Base-by-base conservation (phyloP, 306 rosid species). In the Prunus armeniaca region DNA sequence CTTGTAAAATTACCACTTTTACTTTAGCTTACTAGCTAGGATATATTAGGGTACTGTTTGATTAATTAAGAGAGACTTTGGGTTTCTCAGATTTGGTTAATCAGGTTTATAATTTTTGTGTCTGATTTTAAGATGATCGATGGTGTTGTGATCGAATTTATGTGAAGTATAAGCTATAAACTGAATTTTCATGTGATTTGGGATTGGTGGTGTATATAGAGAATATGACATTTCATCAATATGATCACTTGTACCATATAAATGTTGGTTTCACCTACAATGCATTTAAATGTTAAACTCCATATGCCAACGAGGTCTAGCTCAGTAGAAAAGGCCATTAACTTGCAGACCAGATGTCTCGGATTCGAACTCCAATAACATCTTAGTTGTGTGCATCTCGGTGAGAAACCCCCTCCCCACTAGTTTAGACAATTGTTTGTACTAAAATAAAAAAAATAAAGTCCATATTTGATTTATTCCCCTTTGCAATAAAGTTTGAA, bases 1-100 rank as follows among this genome's bases (percentile, higher is more conserved):
- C 73, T 54, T 81, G 87, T 82, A 86, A 86, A 82, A 84, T 84
- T 79, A 63, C 13, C 64, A 56, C 52, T 47, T 54, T 79, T 32
- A 30, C 47, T 65, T 65, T 49, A 69, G 45, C 22, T 50, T 12
- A 56, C 49, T 88, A 76, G 80, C 25, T 86, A 76, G 77, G 71
- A 78, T 72, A 38, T 46, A 75, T 67, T 67, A 50, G 28, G 68
- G 28, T 60, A 60, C 17, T 63, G 65, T 60, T 60, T 5, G 12
- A 13, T 60, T 60, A 25, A 24, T 60, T 27, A 61, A 27, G 65
- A 25, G 38, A 3, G 73, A 6, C 54, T 61, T 47, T 65, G 65
- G 60, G 45, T 67, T 52, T 67, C 27, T 11, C 19, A 56, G 63
- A 46, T 65, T 61, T 65, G 5, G 64, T 64, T 63, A 32, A 32